phyloP scores from a whole-genome alignment of 352 stramenopile species.

The Phytophthora boehmeriae region DNA sequence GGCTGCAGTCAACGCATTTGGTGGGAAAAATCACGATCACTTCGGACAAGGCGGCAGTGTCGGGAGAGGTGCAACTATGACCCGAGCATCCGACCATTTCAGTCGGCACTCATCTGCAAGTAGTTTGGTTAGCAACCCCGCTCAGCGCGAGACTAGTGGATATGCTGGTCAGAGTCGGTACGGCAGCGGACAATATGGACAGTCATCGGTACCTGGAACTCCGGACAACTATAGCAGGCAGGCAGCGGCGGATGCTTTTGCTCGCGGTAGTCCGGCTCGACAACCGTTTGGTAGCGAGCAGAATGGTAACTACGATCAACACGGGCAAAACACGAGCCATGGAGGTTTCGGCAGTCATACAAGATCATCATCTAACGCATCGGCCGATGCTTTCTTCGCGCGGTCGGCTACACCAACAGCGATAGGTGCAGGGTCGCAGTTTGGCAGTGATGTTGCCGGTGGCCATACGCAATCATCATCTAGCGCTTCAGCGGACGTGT shows the following conservation, averaged over 20 bases:
- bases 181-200: conserved; percentile 23
- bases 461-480: conserved; percentile 8
- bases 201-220: conserved; percentile 16
- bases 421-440: not conserved
- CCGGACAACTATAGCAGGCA: conserved; percentile 23
- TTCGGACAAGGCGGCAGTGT: conserved; percentile 16
- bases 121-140: conserved; percentile 22
- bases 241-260: conserved; percentile 18
- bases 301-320: conserved; percentile 9
- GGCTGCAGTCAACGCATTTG: conserved; percentile 10
- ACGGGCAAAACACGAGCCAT: conserved; percentile 8
- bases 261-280: conserved; percentile 17
- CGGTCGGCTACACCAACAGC: not conserved
- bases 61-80: conserved; percentile 2
- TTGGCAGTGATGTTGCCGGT: too few species aligned
- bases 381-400: conserved; percentile 4
- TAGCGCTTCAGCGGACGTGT: conserved; percentile 27
- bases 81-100: conserved; percentile 15
- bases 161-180: conserved; percentile 18
- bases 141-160: conserved; percentile 17
- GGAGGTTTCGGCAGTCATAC: conserved; percentile 17
- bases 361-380: not conserved
- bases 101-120: conserved; percentile 33
- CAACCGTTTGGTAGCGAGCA: conserved; percentile 14
- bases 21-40: conserved; percentile 5